phyloP scores from a whole-genome alignment of 1,284 basidiomycete species.

The Pascua guehoae region DNA sequence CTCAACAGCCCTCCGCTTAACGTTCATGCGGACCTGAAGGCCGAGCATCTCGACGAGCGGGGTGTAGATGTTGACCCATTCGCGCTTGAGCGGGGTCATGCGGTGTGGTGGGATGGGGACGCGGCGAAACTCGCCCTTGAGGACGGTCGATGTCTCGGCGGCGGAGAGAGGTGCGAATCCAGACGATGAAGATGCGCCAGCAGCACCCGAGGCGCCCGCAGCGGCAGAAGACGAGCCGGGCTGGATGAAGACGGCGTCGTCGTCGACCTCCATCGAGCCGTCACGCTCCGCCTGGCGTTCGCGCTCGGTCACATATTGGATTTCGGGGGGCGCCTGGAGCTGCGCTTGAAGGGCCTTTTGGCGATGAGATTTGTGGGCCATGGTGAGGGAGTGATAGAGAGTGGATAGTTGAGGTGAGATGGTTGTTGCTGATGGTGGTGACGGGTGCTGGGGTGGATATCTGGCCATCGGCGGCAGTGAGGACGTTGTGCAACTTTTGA shows the following conservation, averaged over 20 bases:
- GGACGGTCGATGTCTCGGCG: slow-evolving; percentile 26
- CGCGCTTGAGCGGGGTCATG: slow-evolving; percentile 94
- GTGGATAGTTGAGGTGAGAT: background rate
- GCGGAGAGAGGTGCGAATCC: slow-evolving; percentile 44
- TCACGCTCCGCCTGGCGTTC: background rate
- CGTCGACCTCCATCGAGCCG: slow-evolving; percentile 25
- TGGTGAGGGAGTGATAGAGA: slow-evolving; percentile 15
- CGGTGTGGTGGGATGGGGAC: slow-evolving; percentile 92
- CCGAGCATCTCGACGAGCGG: slow-evolving; percentile 92
- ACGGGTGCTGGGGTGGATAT: background rate
- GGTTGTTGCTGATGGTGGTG: background rate
- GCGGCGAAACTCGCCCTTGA: slow-evolving; percentile 73
- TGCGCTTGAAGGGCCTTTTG: slow-evolving; percentile 49
- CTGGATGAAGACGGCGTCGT: slow-evolving; percentile 32
- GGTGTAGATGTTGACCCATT: slow-evolving; percentile 96
- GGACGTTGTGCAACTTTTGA: slow-evolving; percentile 11
- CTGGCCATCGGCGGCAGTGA: background rate
- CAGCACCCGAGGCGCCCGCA: slow-evolving; percentile 9
- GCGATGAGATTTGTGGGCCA: slow-evolving; percentile 50
- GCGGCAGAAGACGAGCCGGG: slow-evolving; percentile 19
- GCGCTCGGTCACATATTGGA: slow-evolving; percentile 35
- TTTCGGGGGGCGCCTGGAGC: slow-evolving; percentile 43
- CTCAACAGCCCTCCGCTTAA: slow-evolving; percentile 81
- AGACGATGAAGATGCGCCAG: slow-evolving; percentile 29
- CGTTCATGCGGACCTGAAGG: slow-evolving; percentile 95